Conservation (phyloP, 2,329 filamentous ascomycete species). For the Cytospora schulzeri region DNA sequence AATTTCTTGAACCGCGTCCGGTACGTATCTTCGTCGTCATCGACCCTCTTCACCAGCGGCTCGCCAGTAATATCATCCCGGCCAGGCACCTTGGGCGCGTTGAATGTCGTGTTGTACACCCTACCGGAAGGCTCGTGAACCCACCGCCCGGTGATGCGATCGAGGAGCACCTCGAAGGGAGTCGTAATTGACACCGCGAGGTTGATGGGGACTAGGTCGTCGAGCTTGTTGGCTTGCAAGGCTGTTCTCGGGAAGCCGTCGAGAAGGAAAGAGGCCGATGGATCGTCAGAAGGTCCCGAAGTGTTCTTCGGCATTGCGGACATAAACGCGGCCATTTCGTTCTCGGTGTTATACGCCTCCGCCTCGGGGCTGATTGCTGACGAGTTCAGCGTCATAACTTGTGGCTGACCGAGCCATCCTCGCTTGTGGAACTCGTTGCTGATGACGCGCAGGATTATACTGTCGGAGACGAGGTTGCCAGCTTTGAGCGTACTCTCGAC, state of each 20-base stretch:
- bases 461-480: conserved; percentile 88
- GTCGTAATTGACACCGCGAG: conserved; percentile 86
- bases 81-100: conserved; percentile 78
- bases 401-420: conserved; percentile 70
- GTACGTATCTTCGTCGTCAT: conserved; percentile 89
- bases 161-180: conserved; percentile 81
- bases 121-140: conserved; percentile 88
- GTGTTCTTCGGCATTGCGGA: conserved; percentile 42
- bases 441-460: conserved; percentile 89
- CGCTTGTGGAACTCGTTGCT: conserved; percentile 82
- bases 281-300: conserved; percentile 63
- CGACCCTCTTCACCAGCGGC: conserved; percentile 74
- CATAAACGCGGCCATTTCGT: conserved; percentile 46
- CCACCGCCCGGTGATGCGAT: conserved; percentile 90
- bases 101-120: conserved; percentile 94
- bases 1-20: conserved; percentile 79
- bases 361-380: conserved; percentile 46
- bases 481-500: conserved; percentile 87
- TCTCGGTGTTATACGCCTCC: conserved; percentile 31
- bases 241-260: conserved; percentile 95
- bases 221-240: conserved; percentile 74
- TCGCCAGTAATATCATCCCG: conserved; percentile 92
- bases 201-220: conserved; percentile 88
- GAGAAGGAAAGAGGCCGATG: conserved; percentile 86
- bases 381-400: conserved; percentile 56